Conservation (phyloP, 2,329 filamentous ascomycete genomes). For the Colletotrichum viniferum region DNA sequence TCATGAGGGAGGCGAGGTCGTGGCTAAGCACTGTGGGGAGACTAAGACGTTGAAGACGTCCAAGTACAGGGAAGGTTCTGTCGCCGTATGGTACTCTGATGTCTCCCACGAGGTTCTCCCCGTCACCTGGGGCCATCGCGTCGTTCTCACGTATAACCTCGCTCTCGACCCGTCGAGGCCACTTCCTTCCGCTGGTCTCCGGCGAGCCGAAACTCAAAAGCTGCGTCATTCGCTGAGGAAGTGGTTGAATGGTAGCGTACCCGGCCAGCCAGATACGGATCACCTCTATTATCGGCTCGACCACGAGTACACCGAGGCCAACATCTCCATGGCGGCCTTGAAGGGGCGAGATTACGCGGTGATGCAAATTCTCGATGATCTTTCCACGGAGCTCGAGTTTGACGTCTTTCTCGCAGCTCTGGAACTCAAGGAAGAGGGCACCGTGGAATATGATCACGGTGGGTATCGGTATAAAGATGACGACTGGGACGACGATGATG, state of each 20-base stretch:
- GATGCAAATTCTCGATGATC: constrained; percentile 27
- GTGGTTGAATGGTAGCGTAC: constrained; percentile 26
- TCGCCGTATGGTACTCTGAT: constrained; percentile 52
- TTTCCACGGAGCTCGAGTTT: constrained; percentile 29
- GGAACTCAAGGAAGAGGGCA: constrained; percentile 31
- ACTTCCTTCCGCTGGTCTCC: constrained; percentile 25
- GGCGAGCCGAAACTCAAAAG: not conserved
- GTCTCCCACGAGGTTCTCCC: constrained; percentile 55
- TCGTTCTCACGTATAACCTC: constrained; percentile 60
- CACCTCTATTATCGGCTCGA: constrained; percentile 34
- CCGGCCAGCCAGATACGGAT: not conserved
- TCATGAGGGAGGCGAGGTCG: constrained; percentile 51
- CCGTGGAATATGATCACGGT: not conserved
- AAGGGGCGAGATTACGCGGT: constrained; percentile 30
- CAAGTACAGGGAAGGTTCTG: constrained; percentile 18
- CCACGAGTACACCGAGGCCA: constrained; percentile 37
- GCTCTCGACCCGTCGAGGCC: constrained; percentile 14
- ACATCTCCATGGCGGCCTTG: constrained; percentile 30
- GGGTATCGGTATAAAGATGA: constrained; percentile 2
- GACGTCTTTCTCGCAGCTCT: constrained; percentile 36
- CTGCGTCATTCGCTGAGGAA: constrained; percentile 26
- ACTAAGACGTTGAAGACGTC: constrained; percentile 35
- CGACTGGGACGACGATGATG: constrained; percentile 10
- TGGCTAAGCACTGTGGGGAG: constrained; percentile 38
- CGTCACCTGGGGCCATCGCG: constrained; percentile 50